These are phyloP conservation scores for Coemansia sp. DNA, from an alignment of 192 early-diverging fungal genomes.

Conservation along the genomic window DNA sequence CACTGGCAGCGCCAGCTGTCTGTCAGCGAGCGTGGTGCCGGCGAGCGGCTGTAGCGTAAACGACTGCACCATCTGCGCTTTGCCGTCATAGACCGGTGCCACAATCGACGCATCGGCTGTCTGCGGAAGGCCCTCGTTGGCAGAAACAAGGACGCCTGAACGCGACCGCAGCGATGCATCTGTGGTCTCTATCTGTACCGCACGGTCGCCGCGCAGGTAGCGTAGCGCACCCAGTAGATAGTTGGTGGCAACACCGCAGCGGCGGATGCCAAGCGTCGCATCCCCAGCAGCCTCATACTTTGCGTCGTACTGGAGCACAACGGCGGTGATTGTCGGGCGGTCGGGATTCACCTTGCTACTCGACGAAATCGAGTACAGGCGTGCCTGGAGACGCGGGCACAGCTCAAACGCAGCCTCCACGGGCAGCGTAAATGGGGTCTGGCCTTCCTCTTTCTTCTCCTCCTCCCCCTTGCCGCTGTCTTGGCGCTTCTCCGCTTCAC, in stretches of 20 bases:
- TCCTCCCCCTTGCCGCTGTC: conserved; percentile 16
- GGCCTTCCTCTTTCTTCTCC: background rate
- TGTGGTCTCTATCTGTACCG: conserved; percentile 10
- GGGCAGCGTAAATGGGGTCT: conserved; percentile 63
- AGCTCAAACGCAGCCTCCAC: conserved; percentile 80
- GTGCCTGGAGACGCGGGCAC: conserved; percentile 76
- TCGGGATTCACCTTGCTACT: conserved; percentile 75
- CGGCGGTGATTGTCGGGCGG: conserved; percentile 81
- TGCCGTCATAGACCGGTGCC: conserved; percentile 13
- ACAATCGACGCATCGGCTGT: conserved; percentile 25
- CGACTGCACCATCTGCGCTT: conserved; percentile 33
- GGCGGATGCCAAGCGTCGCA: conserved; percentile 46
- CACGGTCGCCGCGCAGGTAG: conserved; percentile 35
- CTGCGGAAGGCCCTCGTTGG: conserved; percentile 8
- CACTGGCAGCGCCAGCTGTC: conserved; percentile 59
- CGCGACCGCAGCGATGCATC: conserved; percentile 4
- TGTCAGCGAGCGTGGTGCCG: background rate
- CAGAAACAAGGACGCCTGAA: conserved; percentile 15
- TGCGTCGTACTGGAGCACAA: conserved; percentile 75
- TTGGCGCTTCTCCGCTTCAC: conserved; percentile 47
- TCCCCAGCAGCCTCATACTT: conserved; percentile 13
- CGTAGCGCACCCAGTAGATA: conserved; percentile 74
- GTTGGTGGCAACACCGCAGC: conserved; percentile 86
- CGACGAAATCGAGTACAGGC: conserved; percentile 98
- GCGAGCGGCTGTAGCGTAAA: conserved; percentile 35